Percentiles rank a stretch among this genome's conserved stretches.
phyloP scores from a whole-genome alignment of 169 alveolate genomes.

The Plasmodium berghei region DNA sequence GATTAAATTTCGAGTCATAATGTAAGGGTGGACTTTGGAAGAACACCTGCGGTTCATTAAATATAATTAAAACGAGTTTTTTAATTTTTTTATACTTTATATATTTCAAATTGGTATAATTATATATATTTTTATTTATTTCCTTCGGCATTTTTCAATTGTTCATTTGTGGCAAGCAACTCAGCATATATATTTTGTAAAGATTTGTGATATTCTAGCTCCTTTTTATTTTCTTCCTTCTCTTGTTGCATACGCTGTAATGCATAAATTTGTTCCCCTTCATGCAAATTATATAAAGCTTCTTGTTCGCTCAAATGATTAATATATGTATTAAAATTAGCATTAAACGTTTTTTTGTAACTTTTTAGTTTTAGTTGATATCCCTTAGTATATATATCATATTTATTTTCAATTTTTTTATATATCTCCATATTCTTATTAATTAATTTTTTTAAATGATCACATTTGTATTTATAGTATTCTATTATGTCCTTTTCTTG shows the following conservation, averaged over 20 bases:
- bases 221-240: slow-evolving; percentile 63
- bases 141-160: not conserved
- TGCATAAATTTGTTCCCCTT: slow-evolving; percentile 59
- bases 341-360: slow-evolving; percentile 70
- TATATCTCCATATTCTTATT: slow-evolving; percentile 33
- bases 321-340: slow-evolving; percentile 21
- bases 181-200: slow-evolving; percentile 75
- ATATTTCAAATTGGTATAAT: too few species aligned
- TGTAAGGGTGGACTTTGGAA: too few species aligned
- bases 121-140: too few species aligned
- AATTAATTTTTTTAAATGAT: slow-evolving; percentile 31
- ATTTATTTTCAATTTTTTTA: slow-evolving; percentile 47
- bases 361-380: slow-evolving; percentile 55
- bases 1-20: too few species aligned
- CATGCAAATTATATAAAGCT: slow-evolving; percentile 38
- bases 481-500: slow-evolving; percentile 59
- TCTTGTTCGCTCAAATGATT: slow-evolving; percentile 49
- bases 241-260: slow-evolving; percentile 51
- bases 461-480: slow-evolving; percentile 46
- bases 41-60: too few species aligned
- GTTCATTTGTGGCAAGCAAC: slow-evolving; percentile 15
- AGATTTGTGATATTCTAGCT: slow-evolving; percentile 72
- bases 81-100: too few species aligned
- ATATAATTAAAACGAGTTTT: too few species aligned
- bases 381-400: slow-evolving; percentile 60